phyloP scores from a whole-genome alignment of 169 alveolate genomes.

The Plasmodium sp. region DNA sequence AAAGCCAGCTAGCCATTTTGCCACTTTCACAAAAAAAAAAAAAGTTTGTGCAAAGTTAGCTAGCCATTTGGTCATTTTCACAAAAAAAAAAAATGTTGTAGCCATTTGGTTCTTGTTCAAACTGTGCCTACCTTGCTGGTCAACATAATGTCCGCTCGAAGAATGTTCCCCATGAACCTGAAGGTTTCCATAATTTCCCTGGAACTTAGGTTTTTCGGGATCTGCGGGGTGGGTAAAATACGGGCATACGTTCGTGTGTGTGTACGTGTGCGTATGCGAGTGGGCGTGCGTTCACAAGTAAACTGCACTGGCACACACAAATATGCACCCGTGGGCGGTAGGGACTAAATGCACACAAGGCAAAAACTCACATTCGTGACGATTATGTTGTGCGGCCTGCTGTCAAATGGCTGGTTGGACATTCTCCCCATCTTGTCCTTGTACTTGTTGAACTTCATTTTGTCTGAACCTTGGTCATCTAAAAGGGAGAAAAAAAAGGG shows the following conservation, averaged over 20 bases:
- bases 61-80: not conserved
- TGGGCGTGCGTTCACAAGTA: not conserved
- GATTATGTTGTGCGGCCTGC: slow-evolving; percentile 60
- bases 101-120: not conserved
- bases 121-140: slow-evolving; percentile 53
- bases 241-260: not conserved
- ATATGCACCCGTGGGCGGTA: not conserved
- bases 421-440: slow-evolving; percentile 27
- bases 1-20: not conserved
- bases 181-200: slow-evolving; percentile 57
- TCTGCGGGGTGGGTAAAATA: slow-evolving; percentile 1
- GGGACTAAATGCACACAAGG: not conserved
- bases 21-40: not conserved
- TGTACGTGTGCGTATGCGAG: not conserved
- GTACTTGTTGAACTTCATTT: slow-evolving; percentile 26
- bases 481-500: not conserved
- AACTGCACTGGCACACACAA: not conserved
- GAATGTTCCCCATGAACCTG: slow-evolving; percentile 48
- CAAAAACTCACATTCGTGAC: slow-evolving; percentile 47
- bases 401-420: slow-evolving; percentile 5
- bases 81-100: not conserved
- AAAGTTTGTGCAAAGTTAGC: not conserved
- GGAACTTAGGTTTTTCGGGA: slow-evolving; percentile 49
- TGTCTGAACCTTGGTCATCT: slow-evolving; percentile 32
- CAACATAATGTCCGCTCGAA: slow-evolving; percentile 63